Evolutionary conservation across 2,329 filamentous ascomycete genomes (phyloP).

Genomic region (Aspergillus persii): DNA sequence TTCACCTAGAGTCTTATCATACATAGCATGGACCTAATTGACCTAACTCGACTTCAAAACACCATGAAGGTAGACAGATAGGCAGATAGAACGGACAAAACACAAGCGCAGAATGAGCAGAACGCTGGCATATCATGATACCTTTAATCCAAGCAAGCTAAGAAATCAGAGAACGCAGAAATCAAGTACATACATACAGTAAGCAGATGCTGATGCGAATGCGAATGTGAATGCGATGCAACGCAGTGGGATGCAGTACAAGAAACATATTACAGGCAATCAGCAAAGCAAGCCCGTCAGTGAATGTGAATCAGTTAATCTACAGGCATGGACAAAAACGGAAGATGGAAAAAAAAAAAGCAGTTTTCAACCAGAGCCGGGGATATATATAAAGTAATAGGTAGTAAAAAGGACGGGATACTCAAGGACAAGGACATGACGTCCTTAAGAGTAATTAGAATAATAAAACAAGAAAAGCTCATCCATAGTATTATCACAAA

Average conservation of each 20-base stretch:
- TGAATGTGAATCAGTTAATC: background rate
- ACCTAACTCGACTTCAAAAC: too few species aligned
- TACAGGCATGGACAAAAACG: background rate
- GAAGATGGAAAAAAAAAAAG: background rate
- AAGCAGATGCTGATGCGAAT: background rate
- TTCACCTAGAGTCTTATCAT: too few species aligned
- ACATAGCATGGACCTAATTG: too few species aligned
- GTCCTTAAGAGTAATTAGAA: background rate
- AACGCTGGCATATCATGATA: background rate
- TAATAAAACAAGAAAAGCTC: background rate
- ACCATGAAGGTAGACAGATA: too few species aligned
- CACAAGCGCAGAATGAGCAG: too few species aligned
- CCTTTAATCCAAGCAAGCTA: background rate
- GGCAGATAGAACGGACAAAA: too few species aligned
- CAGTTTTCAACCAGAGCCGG: background rate
- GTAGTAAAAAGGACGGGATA: background rate
- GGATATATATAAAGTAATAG: background rate
- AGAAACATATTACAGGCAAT: background rate
- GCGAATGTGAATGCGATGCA: background rate
- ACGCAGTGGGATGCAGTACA: background rate
- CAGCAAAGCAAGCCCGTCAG: background rate
- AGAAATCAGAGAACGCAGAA: background rate
- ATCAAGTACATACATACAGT: background rate
- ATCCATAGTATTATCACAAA: background rate
- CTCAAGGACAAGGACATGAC: background rate